These are phyloP conservation scores for Acer saccharum DNA, from an alignment of 345 rosid genomes.

Conservation along the genomic window DNA sequence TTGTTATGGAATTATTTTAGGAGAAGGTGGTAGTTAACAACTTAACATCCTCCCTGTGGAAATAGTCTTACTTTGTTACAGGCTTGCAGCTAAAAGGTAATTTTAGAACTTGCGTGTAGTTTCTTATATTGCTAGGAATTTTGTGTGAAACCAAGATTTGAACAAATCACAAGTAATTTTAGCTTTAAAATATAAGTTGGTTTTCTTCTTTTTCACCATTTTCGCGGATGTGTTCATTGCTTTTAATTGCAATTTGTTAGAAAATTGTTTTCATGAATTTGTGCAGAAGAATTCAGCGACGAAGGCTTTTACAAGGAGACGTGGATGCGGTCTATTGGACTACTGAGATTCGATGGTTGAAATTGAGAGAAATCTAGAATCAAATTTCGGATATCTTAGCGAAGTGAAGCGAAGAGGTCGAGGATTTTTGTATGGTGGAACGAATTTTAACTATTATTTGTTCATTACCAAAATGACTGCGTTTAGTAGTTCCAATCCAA, in stretches of 20 bases:
- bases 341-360: too few species aligned
- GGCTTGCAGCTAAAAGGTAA: neutral
- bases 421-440: too few species aligned
- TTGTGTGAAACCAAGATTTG: constrained; percentile 9
- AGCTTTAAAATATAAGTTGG: constrained; percentile 17
- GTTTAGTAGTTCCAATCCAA: too few species aligned
- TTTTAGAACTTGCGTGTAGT: constrained; percentile 7
- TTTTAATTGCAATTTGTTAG: neutral
- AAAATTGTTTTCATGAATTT: neutral
- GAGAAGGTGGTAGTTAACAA: too few species aligned
- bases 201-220: neutral
- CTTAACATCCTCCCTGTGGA: neutral
- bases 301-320: constrained; percentile 32
- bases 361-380: too few species aligned
- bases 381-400: too few species aligned
- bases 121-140: constrained; percentile 15
- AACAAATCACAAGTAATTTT: constrained; percentile 21
- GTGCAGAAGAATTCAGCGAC: constrained; percentile 38
- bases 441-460: too few species aligned
- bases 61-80: constrained; percentile 13
- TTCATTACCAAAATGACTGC: too few species aligned
- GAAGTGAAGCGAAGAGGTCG: too few species aligned
- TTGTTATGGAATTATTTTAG: too few species aligned
- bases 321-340: too few species aligned
- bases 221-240: constrained; percentile 10